phyloP scores from a whole-genome alignment of 1,284 basidiomycete species.

The Anthracocystis walkeri region DNA sequence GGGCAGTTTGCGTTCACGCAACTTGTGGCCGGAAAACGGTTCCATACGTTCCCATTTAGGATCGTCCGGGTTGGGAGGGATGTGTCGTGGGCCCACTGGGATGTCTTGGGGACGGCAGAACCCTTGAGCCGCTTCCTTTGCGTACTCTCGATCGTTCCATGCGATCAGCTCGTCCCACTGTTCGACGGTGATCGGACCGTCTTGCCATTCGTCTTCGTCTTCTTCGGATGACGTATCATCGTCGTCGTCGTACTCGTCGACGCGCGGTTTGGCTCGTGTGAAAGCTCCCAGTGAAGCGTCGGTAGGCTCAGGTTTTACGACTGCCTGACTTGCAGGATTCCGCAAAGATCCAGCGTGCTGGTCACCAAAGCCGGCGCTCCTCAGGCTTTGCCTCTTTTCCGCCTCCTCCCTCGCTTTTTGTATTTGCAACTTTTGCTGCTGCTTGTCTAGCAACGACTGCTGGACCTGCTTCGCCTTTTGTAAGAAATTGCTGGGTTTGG shows the following conservation, averaged over 20 bases:
- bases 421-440: slow-evolving; percentile 15
- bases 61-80: slow-evolving; percentile 39
- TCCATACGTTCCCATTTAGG: slow-evolving; percentile 45
- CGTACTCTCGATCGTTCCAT: too few species aligned
- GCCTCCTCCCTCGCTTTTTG: slow-evolving; percentile 24
- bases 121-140: too few species aligned
- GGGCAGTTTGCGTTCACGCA: slow-evolving; percentile 81
- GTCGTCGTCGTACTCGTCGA: not conserved
- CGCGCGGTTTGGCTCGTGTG: slow-evolving; percentile 17
- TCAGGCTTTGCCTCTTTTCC: slow-evolving; percentile 17
- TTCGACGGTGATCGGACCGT: too few species aligned
- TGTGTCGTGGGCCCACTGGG: slow-evolving; percentile 25
- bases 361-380: slow-evolving; percentile 31
- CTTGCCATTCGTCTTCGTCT: slow-evolving; percentile 1
- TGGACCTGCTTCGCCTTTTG: slow-evolving; percentile 44
- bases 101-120: slow-evolving; percentile 15
- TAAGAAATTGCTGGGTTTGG: slow-evolving; percentile 31
- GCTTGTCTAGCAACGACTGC: slow-evolving; percentile 43
- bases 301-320: not conserved
- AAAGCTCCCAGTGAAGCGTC: slow-evolving; percentile 16
- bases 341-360: not conserved
- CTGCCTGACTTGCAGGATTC: not conserved
- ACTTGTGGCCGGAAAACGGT: slow-evolving; percentile 70
- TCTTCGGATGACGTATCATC: slow-evolving; percentile 10
- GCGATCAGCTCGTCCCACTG: too few species aligned